Evolutionary conservation across 441 rosid species (phyloP).

Genomic region (Corymbia citriodora): DNA sequence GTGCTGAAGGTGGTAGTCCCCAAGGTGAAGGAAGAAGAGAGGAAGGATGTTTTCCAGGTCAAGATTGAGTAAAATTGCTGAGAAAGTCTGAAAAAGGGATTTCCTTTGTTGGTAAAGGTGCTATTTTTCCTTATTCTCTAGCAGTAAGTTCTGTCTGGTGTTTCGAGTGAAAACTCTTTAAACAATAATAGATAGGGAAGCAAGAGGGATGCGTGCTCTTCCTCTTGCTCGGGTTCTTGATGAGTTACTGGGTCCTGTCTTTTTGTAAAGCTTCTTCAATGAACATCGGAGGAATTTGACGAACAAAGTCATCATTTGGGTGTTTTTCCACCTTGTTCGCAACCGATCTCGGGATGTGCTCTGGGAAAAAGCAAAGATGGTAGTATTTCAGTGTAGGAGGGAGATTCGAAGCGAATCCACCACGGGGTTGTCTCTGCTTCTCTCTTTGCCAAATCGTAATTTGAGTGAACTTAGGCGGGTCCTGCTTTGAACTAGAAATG

Average conservation of each 20-base stretch:
- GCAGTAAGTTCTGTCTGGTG: not conserved
- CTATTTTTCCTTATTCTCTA: not conserved
- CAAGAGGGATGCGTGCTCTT: not conserved
- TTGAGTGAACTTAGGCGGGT: not conserved
- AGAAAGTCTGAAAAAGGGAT: not conserved
- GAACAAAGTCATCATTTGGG: not conserved
- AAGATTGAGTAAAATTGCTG: not conserved
- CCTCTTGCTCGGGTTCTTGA: not conserved
- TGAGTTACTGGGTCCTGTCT: not conserved
- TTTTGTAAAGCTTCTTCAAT: not conserved
- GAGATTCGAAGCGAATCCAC: not conserved
- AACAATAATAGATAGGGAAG: not conserved
- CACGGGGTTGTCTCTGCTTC: not conserved
- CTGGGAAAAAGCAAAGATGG: not conserved
- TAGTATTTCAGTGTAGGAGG: not conserved
- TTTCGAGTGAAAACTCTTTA: not conserved
- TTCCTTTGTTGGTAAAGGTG: not conserved
- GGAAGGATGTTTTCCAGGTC: constrained; percentile 1
- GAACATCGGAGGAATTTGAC: not conserved
- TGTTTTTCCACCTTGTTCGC: not conserved
- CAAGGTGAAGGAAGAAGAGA: constrained; percentile 27
- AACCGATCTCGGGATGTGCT: not conserved
- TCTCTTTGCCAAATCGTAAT: not conserved
- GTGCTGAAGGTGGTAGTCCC: constrained; percentile 54
- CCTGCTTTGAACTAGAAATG: not conserved